These are phyloP conservation scores for Protoeuglena noctilucae DNA, from an alignment of 139 green algal genomes.

Conservation along the genomic window DNA sequence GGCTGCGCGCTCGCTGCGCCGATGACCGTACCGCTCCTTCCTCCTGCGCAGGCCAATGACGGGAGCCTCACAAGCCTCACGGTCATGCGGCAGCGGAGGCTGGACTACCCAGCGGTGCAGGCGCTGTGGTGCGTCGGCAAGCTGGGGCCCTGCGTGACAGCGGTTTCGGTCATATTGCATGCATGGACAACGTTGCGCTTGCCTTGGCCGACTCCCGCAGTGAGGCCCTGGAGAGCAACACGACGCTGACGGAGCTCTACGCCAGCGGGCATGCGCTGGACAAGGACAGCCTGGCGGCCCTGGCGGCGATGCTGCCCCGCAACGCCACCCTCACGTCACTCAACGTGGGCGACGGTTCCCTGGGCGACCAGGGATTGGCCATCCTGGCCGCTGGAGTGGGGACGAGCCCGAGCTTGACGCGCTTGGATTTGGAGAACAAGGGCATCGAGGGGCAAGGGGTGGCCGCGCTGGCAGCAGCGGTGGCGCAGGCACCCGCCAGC, in stretches of 20 bases:
- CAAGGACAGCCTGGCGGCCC: background rate
- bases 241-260: conserved; percentile 2
- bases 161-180: too few species aligned
- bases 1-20: too few species aligned
- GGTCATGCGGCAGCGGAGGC: too few species aligned
- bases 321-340: background rate
- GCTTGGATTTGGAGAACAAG: conserved; percentile 1
- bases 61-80: too few species aligned
- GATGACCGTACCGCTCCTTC: too few species aligned
- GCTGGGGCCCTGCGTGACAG: too few species aligned
- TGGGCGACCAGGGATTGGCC: background rate
- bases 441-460: background rate
- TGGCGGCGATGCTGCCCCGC: background rate
- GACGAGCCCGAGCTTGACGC: background rate
- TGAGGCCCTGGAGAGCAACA: background rate
- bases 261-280: background rate
- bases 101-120: too few species aligned
- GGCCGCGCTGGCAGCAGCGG: background rate
- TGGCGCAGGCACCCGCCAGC: background rate
- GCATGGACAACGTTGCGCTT: too few species aligned
- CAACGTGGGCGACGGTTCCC: background rate
- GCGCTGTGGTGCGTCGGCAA: too few species aligned
- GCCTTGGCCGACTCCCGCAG: too few species aligned
- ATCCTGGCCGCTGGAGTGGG: background rate
- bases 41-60: too few species aligned